Conservation (phyloP, 179 eudicot species). For the Beta corolliflora region DNA sequence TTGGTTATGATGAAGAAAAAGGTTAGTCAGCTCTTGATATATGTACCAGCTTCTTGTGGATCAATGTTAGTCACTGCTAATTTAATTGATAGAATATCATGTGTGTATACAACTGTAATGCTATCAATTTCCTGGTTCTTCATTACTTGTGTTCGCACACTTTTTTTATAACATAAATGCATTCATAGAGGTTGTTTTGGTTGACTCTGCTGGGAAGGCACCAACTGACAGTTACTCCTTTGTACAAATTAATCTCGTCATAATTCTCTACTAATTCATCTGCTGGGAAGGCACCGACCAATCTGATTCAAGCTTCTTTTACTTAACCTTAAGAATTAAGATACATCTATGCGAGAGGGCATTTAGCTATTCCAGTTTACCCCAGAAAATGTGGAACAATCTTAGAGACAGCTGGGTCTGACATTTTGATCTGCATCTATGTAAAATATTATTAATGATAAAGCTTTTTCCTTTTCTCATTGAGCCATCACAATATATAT, state of each 20-base stretch:
- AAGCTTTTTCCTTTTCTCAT: too few relatives aligned
- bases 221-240: background rate
- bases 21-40: constrained; percentile 44
- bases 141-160: background rate
- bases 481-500: too few relatives aligned
- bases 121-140: background rate
- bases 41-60: background rate
- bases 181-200: background rate
- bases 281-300: background rate
- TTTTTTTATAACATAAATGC: background rate
- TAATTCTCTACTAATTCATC: too few relatives aligned
- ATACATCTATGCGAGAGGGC: too few relatives aligned
- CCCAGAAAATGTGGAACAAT: background rate
- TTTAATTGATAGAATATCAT: background rate
- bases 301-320: background rate
- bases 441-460: too few relatives aligned
- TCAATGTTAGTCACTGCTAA: constrained; percentile 2
- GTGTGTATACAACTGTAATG: too few relatives aligned
- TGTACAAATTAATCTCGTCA: background rate
- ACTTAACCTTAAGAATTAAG: background rate
- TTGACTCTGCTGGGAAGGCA: background rate
- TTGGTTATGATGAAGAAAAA: constrained; percentile 98
- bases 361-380: background rate
- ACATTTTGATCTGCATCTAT: background rate
- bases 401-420: background rate